Conservation (phyloP, 345 rosid species). For the Eucalyptus guilfoylei region DNA sequence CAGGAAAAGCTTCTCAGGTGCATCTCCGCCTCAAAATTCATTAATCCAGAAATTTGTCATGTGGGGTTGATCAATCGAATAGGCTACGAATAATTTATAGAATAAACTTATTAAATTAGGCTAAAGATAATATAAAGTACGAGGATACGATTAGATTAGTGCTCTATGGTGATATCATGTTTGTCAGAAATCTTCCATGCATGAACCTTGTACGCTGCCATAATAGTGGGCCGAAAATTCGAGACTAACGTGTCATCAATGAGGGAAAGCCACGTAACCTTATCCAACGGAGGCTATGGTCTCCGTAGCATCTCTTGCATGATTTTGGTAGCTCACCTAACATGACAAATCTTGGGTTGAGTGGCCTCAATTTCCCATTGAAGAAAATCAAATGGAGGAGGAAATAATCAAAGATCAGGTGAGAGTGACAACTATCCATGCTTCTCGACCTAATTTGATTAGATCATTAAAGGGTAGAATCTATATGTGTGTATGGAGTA, state of each 20-base stretch:
- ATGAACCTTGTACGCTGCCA: neutral
- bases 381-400: neutral
- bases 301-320: neutral
- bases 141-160: neutral
- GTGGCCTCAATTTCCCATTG: neutral
- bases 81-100: neutral
- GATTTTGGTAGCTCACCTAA: conserved; percentile 52
- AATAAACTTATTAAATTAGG: neutral
- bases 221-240: neutral
- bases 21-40: neutral
- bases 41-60: neutral
- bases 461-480: neutral
- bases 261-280: conserved; percentile 1
- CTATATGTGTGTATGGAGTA: too few relatives aligned
- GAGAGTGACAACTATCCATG: neutral
- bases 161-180: neutral
- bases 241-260: neutral
- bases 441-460: neutral
- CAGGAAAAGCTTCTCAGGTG: conserved; percentile 71
- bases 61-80: neutral
- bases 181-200: neutral
- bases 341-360: neutral
- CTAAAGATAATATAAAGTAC: neutral
- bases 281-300: neutral
- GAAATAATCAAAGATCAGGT: neutral